These are phyloP conservation scores for Maudiozyma humilis DNA, from an alignment of 1,139 yeast genomes.

Conservation along the genomic window DNA sequence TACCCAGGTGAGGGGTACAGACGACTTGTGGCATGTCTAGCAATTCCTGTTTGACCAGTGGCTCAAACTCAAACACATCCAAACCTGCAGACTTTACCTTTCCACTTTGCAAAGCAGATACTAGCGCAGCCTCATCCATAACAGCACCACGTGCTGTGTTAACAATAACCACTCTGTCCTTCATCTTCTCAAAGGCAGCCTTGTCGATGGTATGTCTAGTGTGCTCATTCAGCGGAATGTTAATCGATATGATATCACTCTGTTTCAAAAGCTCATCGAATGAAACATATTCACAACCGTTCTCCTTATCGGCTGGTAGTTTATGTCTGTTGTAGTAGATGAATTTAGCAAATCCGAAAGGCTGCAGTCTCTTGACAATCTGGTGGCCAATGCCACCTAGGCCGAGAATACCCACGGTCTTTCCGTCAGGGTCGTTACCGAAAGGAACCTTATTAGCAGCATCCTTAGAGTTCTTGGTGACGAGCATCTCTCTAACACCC, in stretches of 20 bases:
- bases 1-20: constrained; percentile 77
- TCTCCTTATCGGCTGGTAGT: constrained; percentile 47
- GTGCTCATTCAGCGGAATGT: constrained; percentile 51
- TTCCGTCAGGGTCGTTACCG: constrained; percentile 55
- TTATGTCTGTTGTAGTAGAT: constrained; percentile 54
- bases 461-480: constrained; percentile 46
- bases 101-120: constrained; percentile 55
- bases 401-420: constrained; percentile 59
- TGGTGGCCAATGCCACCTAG: constrained; percentile 75
- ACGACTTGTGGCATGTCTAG: constrained; percentile 47
- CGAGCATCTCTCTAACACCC: constrained; percentile 41
- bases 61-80: constrained; percentile 83
- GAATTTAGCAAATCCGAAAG: constrained; percentile 55
- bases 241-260: constrained; percentile 54
- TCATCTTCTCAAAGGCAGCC: constrained; percentile 48
- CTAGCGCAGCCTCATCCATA: constrained; percentile 57
- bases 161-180: constrained; percentile 54
- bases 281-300: constrained; percentile 46
- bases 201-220: constrained; percentile 54
- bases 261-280: constrained; percentile 47
- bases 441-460: constrained; percentile 35
- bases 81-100: constrained; percentile 67
- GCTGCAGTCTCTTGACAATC: constrained; percentile 50
- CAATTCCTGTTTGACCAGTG: constrained; percentile 54
- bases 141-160: constrained; percentile 73